These are phyloP conservation scores for Escallonia herrerae DNA, from an alignment of 129 eudicot species.

Conservation along the genomic window DNA sequence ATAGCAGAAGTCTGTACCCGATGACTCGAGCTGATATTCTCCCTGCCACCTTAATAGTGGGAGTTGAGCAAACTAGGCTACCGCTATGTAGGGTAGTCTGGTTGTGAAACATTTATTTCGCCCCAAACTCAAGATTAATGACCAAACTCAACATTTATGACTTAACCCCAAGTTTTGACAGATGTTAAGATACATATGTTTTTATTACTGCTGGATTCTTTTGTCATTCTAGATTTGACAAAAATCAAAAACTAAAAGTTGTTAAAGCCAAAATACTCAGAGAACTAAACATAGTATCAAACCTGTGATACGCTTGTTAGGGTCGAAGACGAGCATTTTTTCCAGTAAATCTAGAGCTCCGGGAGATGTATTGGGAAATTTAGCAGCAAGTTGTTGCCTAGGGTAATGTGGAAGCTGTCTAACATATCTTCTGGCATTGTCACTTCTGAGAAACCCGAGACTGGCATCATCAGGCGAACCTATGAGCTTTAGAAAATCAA, in stretches of 20 bases:
- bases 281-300: background rate
- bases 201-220: no score
- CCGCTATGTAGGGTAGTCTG: no score
- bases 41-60: no score
- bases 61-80: no score
- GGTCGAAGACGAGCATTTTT: conserved; percentile 66
- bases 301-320: conserved; percentile 58
- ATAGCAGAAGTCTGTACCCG: no score
- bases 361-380: conserved; percentile 42
- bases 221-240: background rate
- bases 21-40: no score
- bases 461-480: conserved; percentile 76
- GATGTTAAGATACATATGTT: no score
- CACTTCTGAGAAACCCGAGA: conserved; percentile 57
- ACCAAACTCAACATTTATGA: no score
- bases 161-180: no score
- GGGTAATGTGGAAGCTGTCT: conserved; percentile 62
- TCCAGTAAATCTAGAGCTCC: conserved; percentile 55
- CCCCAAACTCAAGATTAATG: no score
- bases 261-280: background rate
- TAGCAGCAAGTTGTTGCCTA: conserved; percentile 38
- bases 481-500: conserved; percentile 37
- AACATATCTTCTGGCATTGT: conserved; percentile 55
- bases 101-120: no score
- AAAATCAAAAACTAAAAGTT: background rate